These are phyloP conservation scores for Nelumbo lutea DNA, from an alignment of 164 flowering plant species.

Conservation along the genomic window DNA sequence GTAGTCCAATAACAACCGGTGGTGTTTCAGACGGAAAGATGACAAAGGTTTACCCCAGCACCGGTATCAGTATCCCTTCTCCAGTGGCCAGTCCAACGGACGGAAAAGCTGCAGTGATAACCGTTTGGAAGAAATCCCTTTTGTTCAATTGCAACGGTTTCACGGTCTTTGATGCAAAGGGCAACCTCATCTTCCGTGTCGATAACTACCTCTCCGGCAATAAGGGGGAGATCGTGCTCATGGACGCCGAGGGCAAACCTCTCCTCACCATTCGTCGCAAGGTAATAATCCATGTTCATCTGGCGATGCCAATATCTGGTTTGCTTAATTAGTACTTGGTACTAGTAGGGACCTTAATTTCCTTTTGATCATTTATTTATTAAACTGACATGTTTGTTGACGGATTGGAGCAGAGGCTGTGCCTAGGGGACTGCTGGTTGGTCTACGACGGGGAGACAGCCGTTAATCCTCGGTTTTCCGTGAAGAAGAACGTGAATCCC, in stretches of 20 bases:
- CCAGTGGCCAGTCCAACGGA: background rate
- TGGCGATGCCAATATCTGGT: too few relatives aligned
- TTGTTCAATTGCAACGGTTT: slow-evolving; percentile 74
- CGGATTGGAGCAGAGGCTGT: slow-evolving; percentile 39
- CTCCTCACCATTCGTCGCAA: slow-evolving; percentile 84
- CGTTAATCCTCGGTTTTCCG: slow-evolving; percentile 36
- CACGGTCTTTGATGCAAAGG: slow-evolving; percentile 64
- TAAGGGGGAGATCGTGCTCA: slow-evolving; percentile 55
- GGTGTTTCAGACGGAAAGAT: background rate
- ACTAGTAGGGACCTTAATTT: too few relatives aligned
- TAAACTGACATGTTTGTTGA: too few relatives aligned
- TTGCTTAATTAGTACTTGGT: too few relatives aligned
- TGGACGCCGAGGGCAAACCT: slow-evolving; percentile 69
- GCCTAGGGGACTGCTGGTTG: slow-evolving; percentile 54
- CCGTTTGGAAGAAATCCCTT: slow-evolving; percentile 89
- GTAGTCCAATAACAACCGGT: background rate
- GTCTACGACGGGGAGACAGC: slow-evolving; percentile 57
- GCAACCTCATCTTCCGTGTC: slow-evolving; percentile 65
- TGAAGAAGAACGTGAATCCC: slow-evolving; percentile 43
- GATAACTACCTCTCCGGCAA: slow-evolving; percentile 57
- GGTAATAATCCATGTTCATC: slow-evolving; percentile 30
- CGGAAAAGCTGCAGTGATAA: slow-evolving; percentile 27
- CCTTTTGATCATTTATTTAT: background rate
- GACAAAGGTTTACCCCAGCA: slow-evolving; percentile 24
- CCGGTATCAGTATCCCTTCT: background rate